Percentiles rank a stretch among this genome's conserved stretches.
These are phyloP conservation scores for Pterocarpus santalinus DNA, from an alignment of 306 rosid species.

Conservation along the genomic window DNA sequence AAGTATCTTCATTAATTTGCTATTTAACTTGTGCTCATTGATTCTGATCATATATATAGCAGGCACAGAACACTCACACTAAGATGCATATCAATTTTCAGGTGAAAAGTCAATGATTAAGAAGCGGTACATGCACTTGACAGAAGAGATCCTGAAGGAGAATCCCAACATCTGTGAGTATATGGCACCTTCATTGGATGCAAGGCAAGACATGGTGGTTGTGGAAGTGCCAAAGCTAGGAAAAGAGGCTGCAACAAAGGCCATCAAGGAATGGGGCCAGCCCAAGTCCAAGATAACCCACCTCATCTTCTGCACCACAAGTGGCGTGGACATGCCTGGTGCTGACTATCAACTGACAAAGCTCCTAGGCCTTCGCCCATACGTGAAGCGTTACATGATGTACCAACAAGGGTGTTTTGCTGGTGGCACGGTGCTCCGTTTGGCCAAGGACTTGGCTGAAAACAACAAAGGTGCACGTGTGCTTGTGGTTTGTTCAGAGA, in stretches of 20 bases:
- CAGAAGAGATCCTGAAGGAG: neutral
- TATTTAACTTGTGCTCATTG: neutral
- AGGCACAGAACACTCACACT: neutral
- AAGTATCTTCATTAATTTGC: neutral
- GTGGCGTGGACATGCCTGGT: constrained; percentile 52
- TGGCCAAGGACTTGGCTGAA: too few relatives aligned
- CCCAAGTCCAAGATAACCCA: constrained; percentile 47
- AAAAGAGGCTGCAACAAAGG: constrained; percentile 54
- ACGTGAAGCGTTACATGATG: constrained; percentile 56
- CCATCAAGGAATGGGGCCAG: constrained; percentile 46
- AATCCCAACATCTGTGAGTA: constrained; percentile 44
- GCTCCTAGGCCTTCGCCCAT: constrained; percentile 38
- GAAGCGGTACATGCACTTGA: too few relatives aligned
- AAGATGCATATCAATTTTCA: constrained; percentile 6
- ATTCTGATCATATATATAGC: neutral
- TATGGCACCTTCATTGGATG: constrained; percentile 55
- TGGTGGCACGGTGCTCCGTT: too few relatives aligned
- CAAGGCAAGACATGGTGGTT: constrained; percentile 55
- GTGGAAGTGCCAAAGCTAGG: constrained; percentile 49
- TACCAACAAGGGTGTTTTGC: constrained; percentile 30
- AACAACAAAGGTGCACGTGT: too few relatives aligned
- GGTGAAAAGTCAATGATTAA: constrained; percentile 36
- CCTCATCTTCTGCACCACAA: constrained; percentile 48
- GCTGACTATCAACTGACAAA: constrained; percentile 55
- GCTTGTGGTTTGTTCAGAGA: too few relatives aligned